A percentile compares a stretch with the other conserved stretches of the same genome.
Conservation (phyloP, 2,329 filamentous ascomycete species). For the Neofusicoccum ribis region DNA sequence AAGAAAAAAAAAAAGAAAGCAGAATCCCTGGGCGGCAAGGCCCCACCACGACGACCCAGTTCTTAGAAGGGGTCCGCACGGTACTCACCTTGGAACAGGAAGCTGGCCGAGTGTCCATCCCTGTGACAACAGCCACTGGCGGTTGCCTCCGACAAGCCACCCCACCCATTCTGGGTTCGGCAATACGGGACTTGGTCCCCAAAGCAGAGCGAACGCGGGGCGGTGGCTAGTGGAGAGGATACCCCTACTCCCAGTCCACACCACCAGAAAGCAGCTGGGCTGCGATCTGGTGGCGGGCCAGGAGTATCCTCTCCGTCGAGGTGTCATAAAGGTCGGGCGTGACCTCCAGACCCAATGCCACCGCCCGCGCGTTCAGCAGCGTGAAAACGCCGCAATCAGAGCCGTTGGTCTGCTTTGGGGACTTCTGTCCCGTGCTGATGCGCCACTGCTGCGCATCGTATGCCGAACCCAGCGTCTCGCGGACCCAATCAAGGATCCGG, state of each 20-base stretch:
- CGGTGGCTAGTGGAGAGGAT: background rate
- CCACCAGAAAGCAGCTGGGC: constrained; percentile 35
- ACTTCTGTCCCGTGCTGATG: constrained; percentile 51
- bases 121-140: background rate
- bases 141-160: background rate
- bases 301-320: constrained; percentile 51
- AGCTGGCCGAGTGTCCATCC: background rate
- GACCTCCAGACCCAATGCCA: constrained; percentile 43
- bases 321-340: constrained; percentile 46
- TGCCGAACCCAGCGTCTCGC: constrained; percentile 56
- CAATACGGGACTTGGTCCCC: background rate
- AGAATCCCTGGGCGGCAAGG: background rate
- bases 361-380: constrained; percentile 69
- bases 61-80: too few species aligned
- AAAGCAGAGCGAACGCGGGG: background rate
- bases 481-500: constrained; percentile 39
- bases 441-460: constrained; percentile 64
- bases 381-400: constrained; percentile 78
- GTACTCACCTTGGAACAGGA: too few species aligned
- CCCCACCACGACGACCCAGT: too few species aligned
- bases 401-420: constrained; percentile 61
- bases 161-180: background rate
- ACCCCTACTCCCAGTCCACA: constrained; percentile 9
- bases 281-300: constrained; percentile 64
- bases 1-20: background rate